Conservation (phyloP, 371 early-diverging fungal species). For the Rhizomucor pusillus region DNA sequence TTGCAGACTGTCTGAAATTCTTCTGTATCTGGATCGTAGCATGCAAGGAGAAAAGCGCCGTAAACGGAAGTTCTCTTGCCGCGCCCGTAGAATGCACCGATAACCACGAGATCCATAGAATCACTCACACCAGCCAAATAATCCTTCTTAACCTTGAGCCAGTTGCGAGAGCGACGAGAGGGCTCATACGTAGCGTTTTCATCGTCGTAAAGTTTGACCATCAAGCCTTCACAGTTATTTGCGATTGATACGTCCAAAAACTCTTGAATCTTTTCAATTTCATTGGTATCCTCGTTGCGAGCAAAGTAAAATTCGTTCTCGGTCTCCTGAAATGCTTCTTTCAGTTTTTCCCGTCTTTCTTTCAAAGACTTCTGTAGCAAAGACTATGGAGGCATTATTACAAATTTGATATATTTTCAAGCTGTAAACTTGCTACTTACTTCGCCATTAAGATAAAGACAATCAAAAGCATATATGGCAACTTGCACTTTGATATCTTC, state of each 20-base stretch:
- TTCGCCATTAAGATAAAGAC: constrained; percentile 93
- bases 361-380: constrained; percentile 78
- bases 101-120: constrained; percentile 97
- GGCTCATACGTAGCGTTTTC: constrained; percentile 95
- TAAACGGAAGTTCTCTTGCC: constrained; percentile 99
- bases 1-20: constrained; percentile 98
- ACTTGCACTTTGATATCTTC: constrained; percentile 94
- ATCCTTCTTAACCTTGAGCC: constrained; percentile 99
- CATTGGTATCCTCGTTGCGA: constrained; percentile 73
- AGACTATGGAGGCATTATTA: constrained; percentile 41
- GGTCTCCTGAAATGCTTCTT: constrained; percentile 75
- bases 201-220: constrained; percentile 95
- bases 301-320: constrained; percentile 93
- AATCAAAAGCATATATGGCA: constrained; percentile 98
- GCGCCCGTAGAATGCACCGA: constrained; percentile 97
- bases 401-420: not conserved
- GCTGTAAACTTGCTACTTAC: constrained; percentile 26
- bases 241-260: constrained; percentile 90
- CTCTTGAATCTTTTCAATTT: constrained; percentile 93
- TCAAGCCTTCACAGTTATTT: constrained; percentile 97
- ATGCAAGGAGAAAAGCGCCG: constrained; percentile 97
- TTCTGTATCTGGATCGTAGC: constrained; percentile 94
- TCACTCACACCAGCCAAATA: constrained; percentile 95
- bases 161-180: constrained; percentile 96
- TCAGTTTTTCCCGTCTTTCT: constrained; percentile 79